A percentile compares a stretch with the other conserved stretches of the same genome.
phyloP scores from a whole-genome alignment of 306 rosid species.

The Sicyos edulis region DNA sequence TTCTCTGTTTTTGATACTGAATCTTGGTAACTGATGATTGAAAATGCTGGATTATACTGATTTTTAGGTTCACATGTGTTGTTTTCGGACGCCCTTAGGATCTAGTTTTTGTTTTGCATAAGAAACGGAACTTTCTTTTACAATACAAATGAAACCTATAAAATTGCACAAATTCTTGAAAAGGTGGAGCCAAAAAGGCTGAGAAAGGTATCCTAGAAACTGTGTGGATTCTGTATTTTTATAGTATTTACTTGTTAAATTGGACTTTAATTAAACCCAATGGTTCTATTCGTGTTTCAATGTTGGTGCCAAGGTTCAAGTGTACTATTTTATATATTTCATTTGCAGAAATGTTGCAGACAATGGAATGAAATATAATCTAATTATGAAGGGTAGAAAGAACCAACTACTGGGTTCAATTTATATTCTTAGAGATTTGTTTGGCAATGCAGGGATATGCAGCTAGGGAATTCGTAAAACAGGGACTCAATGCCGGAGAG shows the following conservation, averaged over 20 bases:
- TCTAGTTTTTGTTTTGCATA: too few relatives aligned
- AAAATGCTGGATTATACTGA: background rate
- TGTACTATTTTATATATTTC: background rate
- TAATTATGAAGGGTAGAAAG: background rate
- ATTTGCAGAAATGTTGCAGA: background rate
- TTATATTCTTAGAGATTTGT: background rate
- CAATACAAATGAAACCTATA: too few relatives aligned
- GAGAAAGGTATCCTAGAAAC: too few relatives aligned
- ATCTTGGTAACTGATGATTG: background rate
- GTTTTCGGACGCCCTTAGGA: too few relatives aligned
- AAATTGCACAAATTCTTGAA: too few relatives aligned
- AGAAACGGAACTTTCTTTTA: too few relatives aligned
- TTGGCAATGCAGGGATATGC: slow-evolving; percentile 72
- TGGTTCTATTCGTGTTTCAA: background rate
- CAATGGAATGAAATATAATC: background rate
- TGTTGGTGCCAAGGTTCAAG: background rate
- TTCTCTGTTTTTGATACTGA: background rate
- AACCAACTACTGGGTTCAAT: background rate
- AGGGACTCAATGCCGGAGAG: slow-evolving; percentile 79
- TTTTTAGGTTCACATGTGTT: too few relatives aligned
- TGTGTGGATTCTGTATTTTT: background rate
- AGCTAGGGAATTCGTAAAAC: slow-evolving; percentile 80
- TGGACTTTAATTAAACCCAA: background rate
- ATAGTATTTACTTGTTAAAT: background rate
- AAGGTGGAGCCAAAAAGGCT: too few relatives aligned